Evolutionary conservation across 331 rosid species (phyloP).

Genomic region (Pyracantha coccinea): DNA sequence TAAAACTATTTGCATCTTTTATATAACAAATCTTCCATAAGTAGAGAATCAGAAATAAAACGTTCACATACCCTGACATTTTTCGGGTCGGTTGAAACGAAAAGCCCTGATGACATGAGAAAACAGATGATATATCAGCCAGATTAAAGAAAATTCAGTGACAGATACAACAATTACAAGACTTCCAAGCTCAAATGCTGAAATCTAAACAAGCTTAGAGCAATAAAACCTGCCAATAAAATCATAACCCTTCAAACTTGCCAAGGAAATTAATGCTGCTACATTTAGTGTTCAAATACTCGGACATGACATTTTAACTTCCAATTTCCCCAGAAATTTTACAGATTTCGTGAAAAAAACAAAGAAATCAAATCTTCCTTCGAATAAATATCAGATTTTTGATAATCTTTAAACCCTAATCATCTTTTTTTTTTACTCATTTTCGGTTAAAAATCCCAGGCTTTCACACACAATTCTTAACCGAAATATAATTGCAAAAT

Average conservation of each 20-base stretch:
- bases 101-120: neutral
- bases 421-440: too few relatives aligned
- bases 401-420: too few relatives aligned
- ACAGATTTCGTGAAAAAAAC: too few relatives aligned
- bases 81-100: neutral
- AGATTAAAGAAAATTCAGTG: too few relatives aligned
- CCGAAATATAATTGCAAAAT: neutral
- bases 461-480: neutral
- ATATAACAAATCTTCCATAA: neutral
- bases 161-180: neutral
- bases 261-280: neutral
- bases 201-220: neutral
- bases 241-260: neutral
- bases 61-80: conserved; percentile 6
- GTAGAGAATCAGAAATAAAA: neutral
- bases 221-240: neutral
- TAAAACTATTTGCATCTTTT: neutral
- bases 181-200: neutral
- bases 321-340: too few relatives aligned
- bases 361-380: too few relatives aligned
- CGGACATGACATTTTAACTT: too few relatives aligned
- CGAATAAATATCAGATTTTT: too few relatives aligned
- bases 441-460: too few relatives aligned
- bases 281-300: too few relatives aligned
- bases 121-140: neutral